Evolutionary conservation across 2,329 filamentous ascomycete genomes (phyloP), one percentile per base, ranked within the genome.

Genomic region (Trichoderma simmonsii): DNA sequence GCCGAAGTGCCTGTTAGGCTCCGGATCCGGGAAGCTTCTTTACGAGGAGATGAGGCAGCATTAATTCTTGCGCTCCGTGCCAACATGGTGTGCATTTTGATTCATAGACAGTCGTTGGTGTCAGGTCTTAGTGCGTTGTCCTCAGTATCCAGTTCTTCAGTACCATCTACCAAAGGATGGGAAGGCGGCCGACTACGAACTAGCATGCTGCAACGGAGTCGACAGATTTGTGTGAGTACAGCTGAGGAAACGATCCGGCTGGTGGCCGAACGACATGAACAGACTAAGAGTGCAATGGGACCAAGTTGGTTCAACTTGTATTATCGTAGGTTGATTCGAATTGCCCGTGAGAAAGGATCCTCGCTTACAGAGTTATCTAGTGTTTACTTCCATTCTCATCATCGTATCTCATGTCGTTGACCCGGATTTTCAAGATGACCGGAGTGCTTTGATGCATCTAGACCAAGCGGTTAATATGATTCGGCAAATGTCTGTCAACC

Each of bases 251-350:
- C 66, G 5, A 32, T 69, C 21, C 66, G 66, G 1, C 11, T 69
- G 26, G 66, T 69, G 54, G 66, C 66, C 14, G 66, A 69, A 24
- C 36, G 66, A 24, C 66, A 69, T 54, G 66, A 69, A 11, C 54
- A 43, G 56, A 69, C 66, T 3, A 69, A 69, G 21, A 69, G 21
- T n/a, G 66, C 66, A 60, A 69, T 69, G 66, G 66, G 66, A 8
- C 66, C 66, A 18, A 69, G 66, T 36, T 69, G 66, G 66, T 69
- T 69, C 39, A 69, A 69, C n/a, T 51, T 69, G 15, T 69, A 69
- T 26, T 69, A 69, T 15, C 34, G 66, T 69, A 34, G 11, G 66
- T 51, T 18, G 36, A 2, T 18, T 15, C 12, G 2, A 8, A 26
- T n/a, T n/a, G 1, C 21, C 5, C 4, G 1, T 12, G 34, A 32